A percentile compares a stretch with the other conserved stretches of the same genome.
phyloP scores from a whole-genome alignment of 2,329 filamentous ascomycete genomes.

The Zarea fungicola region DNA sequence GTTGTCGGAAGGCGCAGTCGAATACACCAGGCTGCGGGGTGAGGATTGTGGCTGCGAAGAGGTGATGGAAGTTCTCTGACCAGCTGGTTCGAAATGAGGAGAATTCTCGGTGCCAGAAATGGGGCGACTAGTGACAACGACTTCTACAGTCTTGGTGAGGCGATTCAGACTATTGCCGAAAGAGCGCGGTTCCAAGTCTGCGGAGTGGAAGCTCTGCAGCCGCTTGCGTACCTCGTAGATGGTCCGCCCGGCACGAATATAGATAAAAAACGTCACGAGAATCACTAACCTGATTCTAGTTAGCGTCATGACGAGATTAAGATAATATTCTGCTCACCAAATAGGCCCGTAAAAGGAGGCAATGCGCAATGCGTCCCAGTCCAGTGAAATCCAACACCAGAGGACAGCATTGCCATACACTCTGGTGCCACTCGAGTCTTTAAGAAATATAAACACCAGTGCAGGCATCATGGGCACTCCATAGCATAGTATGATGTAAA shows the following conservation, averaged over 20 bases:
- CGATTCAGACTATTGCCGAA: conserved; percentile 35
- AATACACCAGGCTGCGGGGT: too few species aligned
- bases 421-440: conserved; percentile 41
- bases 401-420: conserved; percentile 71
- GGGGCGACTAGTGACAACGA: conserved; percentile 55
- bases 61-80: too few species aligned
- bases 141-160: conserved; percentile 53
- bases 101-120: too few species aligned
- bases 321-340: conserved; percentile 44
- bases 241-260: conserved; percentile 58
- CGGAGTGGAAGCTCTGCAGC: conserved; percentile 49
- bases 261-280: conserved; percentile 57
- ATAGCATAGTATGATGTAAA: conserved; percentile 66
- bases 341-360: conserved; percentile 69
- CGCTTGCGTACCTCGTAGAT: conserved; percentile 64
- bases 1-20: too few species aligned
- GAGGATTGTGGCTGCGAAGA: too few species aligned
- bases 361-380: conserved; percentile 69
- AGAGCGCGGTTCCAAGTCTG: conserved; percentile 36
- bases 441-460: conserved; percentile 61
- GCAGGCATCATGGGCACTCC: conserved; percentile 67
- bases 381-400: conserved; percentile 72
- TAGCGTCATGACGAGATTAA: too few species aligned
- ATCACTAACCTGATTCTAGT: conserved; percentile 50
- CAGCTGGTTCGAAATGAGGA: too few species aligned